Evolutionary conservation across 2,329 filamentous ascomycete genomes (phyloP).

Genomic region (Fusarium decemcellulare): DNA sequence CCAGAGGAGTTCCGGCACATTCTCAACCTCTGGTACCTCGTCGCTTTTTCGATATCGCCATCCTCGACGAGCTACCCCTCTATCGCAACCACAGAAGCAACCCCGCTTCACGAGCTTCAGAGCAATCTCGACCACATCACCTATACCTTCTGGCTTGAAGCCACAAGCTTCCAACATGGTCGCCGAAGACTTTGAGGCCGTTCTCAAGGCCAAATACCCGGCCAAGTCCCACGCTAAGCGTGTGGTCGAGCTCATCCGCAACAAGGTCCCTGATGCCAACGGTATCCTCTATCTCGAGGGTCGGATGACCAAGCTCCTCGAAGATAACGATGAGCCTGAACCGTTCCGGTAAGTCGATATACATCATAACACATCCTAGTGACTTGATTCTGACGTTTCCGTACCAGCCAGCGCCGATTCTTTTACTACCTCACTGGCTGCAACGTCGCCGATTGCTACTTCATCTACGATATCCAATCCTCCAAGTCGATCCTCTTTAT

Average conservation of each 20-base stretch:
- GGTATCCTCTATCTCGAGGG: conserved; percentile 92
- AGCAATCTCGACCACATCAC: conserved; percentile 12
- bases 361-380: too few species aligned
- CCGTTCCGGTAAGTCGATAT: conserved; percentile 77
- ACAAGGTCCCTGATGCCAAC: conserved; percentile 72
- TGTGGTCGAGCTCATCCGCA: conserved; percentile 83
- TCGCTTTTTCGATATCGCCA: background rate
- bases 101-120: conserved; percentile 19
- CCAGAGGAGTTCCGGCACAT: background rate
- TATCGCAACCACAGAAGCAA: conserved; percentile 1
- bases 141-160: background rate
- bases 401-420: conserved; percentile 82
- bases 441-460: conserved; percentile 82
- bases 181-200: conserved; percentile 61
- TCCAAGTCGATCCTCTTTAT: conserved; percentile 89
- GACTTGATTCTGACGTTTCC: conserved; percentile 3
- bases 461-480: conserved; percentile 83
- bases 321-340: conserved; percentile 89
- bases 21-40: background rate
- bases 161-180: conserved; percentile 48
- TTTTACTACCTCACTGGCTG: conserved; percentile 97
- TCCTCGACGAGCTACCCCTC: conserved; percentile 1
- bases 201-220: conserved; percentile 78
- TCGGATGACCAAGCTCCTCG: conserved; percentile 83
- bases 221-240: conserved; percentile 89